Evolutionary conservation across 257 asterid species (phyloP).

Genomic region (Misopates orontium): DNA sequence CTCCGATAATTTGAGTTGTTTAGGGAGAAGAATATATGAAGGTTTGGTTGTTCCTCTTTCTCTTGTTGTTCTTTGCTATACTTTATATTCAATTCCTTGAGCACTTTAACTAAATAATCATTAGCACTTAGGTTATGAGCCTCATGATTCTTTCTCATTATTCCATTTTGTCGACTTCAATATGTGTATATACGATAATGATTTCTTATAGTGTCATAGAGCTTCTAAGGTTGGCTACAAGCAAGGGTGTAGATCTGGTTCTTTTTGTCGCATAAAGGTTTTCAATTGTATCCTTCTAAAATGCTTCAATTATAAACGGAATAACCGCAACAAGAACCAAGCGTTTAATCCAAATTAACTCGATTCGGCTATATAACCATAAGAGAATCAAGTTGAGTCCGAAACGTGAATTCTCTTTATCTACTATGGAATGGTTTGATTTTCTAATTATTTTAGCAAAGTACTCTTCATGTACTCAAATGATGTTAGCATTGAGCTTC

Average conservation of each 20-base stretch:
- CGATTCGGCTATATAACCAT: too few relatives aligned
- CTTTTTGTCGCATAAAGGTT: constrained; percentile 11
- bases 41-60: not conserved
- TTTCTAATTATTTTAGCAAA: too few relatives aligned
- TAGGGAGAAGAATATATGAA: too few relatives aligned
- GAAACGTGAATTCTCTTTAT: too few relatives aligned
- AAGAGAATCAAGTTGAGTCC: too few relatives aligned
- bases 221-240: not conserved
- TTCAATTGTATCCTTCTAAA: constrained; percentile 15
- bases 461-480: constrained; percentile 18
- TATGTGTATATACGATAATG: constrained; percentile 7
- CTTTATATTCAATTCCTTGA: constrained; percentile 16
- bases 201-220: not conserved
- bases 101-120: not conserved
- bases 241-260: constrained; percentile 9
- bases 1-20: too few relatives aligned
- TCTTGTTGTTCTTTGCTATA: constrained; percentile 5
- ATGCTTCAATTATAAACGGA: not conserved
- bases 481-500: constrained; percentile 18
- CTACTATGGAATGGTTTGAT: too few relatives aligned
- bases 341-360: too few relatives aligned
- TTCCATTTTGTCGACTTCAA: constrained; percentile 8
- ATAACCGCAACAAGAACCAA: too few relatives aligned
- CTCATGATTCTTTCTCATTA: not conserved
- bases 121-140: not conserved